phyloP scores from a whole-genome alignment of 1,139 yeast species.

The Blastobotrys ciferrii region DNA sequence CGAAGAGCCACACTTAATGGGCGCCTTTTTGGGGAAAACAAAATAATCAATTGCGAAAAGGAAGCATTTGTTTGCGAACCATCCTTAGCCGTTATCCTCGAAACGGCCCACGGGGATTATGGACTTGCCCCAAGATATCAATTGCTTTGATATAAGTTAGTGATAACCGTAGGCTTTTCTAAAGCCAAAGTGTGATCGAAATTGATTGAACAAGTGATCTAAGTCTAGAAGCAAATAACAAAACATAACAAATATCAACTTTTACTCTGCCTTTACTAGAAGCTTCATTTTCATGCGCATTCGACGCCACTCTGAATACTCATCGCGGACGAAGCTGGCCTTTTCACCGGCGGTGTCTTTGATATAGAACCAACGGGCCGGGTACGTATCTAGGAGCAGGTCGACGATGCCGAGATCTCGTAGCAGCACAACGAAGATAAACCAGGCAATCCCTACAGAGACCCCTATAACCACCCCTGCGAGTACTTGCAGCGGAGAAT shows the following conservation, averaged over 20 bases:
- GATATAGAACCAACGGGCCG: constrained; percentile 36
- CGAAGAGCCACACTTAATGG: no score
- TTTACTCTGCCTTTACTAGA: constrained; percentile 30
- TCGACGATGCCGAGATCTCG: constrained; percentile 38
- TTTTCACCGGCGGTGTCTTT: constrained; percentile 40
- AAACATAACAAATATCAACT: constrained; percentile 10
- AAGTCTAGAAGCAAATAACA: constrained; percentile 5
- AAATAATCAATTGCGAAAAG: no score
- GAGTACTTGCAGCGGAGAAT: constrained; percentile 65
- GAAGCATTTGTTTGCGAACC: no score
- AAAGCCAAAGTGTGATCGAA: no score
- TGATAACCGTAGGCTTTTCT: no score
- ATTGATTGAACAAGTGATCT: background rate
- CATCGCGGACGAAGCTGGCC: constrained; percentile 34
- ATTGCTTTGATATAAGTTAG: no score
- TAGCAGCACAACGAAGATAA: constrained; percentile 47
- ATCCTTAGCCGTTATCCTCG: no score
- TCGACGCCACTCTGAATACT: constrained; percentile 36
- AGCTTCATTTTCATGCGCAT: constrained; percentile 32
- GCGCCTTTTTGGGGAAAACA: no score
- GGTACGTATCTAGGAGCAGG: constrained; percentile 35
- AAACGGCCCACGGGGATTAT: no score
- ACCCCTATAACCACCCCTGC: constrained; percentile 71
- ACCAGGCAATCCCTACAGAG: constrained; percentile 58
- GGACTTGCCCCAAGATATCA: no score